Conservation (phyloP, 2,329 filamentous ascomycete genomes). For the Elsinoe perseae region DNA sequence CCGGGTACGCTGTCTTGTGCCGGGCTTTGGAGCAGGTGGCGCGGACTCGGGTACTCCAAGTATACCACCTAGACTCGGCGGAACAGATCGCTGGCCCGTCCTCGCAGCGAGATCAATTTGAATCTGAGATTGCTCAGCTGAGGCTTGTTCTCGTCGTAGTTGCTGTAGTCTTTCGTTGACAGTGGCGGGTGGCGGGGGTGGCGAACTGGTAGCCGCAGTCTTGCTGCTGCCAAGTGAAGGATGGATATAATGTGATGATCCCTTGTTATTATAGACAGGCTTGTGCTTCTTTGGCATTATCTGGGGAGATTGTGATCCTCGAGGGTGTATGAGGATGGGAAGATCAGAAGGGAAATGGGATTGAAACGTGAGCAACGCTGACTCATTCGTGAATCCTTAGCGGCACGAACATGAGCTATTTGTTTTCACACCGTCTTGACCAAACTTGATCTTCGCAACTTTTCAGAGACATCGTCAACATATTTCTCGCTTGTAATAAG, state of each 20-base stretch:
- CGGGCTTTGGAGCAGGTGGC: constrained; percentile 38
- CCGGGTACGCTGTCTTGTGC: constrained; percentile 28
- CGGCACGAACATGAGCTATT: background rate
- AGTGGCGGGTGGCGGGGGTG: constrained; percentile 23
- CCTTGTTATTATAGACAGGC: constrained; percentile 32
- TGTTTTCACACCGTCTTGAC: background rate
- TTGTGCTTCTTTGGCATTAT: constrained; percentile 44
- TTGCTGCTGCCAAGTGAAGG: constrained; percentile 28
- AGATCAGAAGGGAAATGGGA: background rate
- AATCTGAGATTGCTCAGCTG: constrained; percentile 29
- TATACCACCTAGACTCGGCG: constrained; percentile 38
- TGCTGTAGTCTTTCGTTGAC: constrained; percentile 44
- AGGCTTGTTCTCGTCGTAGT: constrained; percentile 39
- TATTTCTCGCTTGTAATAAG: no score
- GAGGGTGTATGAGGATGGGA: background rate
- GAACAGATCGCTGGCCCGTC: constrained; percentile 37
- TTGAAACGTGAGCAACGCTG: background rate
- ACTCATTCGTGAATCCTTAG: background rate
- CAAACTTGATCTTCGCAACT: no score
- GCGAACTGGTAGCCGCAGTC: constrained; percentile 20
- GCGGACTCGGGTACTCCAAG: constrained; percentile 40
- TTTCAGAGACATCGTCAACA: no score
- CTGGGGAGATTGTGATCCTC: constrained; percentile 3
- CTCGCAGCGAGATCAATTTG: constrained; percentile 38
- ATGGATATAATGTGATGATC: constrained; percentile 30